Base-by-base conservation (phyloP, 164 flowering plant genomes). In the Vitis riparia region DNA sequence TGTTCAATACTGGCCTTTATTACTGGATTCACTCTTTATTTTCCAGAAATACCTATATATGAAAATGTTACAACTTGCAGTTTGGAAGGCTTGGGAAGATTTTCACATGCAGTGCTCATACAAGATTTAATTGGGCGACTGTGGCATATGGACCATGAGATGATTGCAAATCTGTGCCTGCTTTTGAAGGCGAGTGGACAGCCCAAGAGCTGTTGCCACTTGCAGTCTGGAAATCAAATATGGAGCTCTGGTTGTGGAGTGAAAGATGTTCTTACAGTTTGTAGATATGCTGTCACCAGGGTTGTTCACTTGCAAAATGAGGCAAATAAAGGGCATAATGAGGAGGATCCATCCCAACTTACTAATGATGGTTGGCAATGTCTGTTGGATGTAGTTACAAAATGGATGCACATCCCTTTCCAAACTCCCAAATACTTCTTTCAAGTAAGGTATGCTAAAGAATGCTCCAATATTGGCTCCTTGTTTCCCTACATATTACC, bases 1-100 rank as follows among this genome's bases (percentile, higher is more conserved):
- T 90, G 90, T 80, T 89, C 93, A 3, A 12, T 90, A 3, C 72
- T 94, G 78, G 96, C 97, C 49, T 90, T 94, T 62, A 69, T 74
- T 73, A 67, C 84, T 56, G 83, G 84, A 51, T 85, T 84, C 73
- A 75, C 79, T 55, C 68, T 77, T 59, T 78, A 59, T 49, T 67
- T 76, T 73, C 83, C 84, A 47, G 53, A 69, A 8, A 32, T 77
- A 12, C 69, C 68, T 16, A 16, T 44, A 48, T 23, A 59, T 73
- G 73, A 73, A 65, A 73, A 23, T 65, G 62, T 56, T 62, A 55
- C 11, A 13, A n/a, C 17, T 37, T 53, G 19, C 37, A 63, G 58
- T 65, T 56, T 55, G 30, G 81, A 74, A 63, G 68, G 57, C 11
- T 62, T 70, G 19, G 64, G 67, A 9, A 77, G 73, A 29, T 53